Base-by-base conservation (phyloP, 768 basidiomycete genomes). In the Suillus bovinus region DNA sequence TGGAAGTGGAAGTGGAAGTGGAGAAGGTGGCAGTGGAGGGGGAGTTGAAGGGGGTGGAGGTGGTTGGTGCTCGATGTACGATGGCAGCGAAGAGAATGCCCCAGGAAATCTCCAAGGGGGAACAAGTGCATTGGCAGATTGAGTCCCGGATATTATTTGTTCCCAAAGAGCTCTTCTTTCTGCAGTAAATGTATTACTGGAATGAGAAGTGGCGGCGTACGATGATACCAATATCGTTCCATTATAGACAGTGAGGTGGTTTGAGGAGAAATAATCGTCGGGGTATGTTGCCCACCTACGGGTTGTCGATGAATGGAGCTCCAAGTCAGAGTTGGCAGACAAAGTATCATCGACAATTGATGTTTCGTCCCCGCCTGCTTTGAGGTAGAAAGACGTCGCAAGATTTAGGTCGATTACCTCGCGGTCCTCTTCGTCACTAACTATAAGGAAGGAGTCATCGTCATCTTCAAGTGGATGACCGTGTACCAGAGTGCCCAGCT, bases 221-320 rank as follows among this genome's bases (percentile, higher is more conserved):
- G 60, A 66, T 22, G 75, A 71, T 4, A 79, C 79, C 22, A 85
- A 76, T 29, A 67, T 64, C 13, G 58, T 61, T 41, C 82, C 81
- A 11, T 71, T 78, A 68, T 86, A 89, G 1, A 83, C 58, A 5
- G 84, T 83, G 17, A 91, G 82, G 33, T 79, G 78, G 44, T 78
- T 73, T 39, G 79, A 86, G 5, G 83, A 82, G 68, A 91, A 91
- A 63, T 85, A 80, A 11, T 80, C 80, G 41, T 77, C 71, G 4
- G 88, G 86, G 67, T 88, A 91, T 39, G 63, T 70, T 13, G 87
- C 90, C 90, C 90, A 91, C 58, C 88, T 80, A 38, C 53, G 54
- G 9, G 53, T 27, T 50, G 22, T 42, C 42, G 62, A 56, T 20
- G 33, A 57, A 14, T 27, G 55, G 42, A 29, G 13, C 29, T 29